Base-by-base conservation (phyloP, 352 stramenopile genomes). In the Globisporangium uncinulatum region DNA sequence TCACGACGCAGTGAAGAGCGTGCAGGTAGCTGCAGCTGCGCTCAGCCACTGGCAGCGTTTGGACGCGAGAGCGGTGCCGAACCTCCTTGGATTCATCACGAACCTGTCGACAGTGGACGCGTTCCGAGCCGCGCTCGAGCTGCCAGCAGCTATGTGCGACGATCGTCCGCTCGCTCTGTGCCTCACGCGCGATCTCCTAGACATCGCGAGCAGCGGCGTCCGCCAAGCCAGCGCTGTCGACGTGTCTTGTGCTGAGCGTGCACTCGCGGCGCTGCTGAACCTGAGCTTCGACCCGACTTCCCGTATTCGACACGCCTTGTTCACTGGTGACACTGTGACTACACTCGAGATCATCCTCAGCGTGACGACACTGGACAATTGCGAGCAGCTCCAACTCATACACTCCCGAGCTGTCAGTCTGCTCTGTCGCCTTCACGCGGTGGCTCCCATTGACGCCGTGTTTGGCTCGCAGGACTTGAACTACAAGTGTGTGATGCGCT, bases 221-320 rank as follows among this genome's bases (percentile, higher is more conserved):
- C 6, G 17, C 43, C 15, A 13, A 3, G 29, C 15, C 20, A 44
- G 17, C 2, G 39, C 6, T 17, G 17, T 24, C 9, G 31, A 43
- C 56, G 42, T 34, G 14, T 19, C 11, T 7, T 7, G 6, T 9
- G 24, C 57, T 4, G 76, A 91, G 49, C 79, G 79, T 19, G 68
- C 75, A 1, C 55, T 90, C 2, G 79, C 80, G 0, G 67, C 63
- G 8, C 49, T 93, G n/a, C 57, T 93, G 24, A 93, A 93, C 36
- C 53, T 93, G 37, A 82, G 76, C 1, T 77, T 84, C 43, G 42
- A 61, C n/a, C 45, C 69, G 11, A 56, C 57, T 3, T 79, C 77
- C 4, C 54, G 37, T 24, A 56, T 85, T 8, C 66, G 78, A 9
- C 41, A 32, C 0, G 71, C 77, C 24, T 42, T 91, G n/a, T 3